Evolutionary conservation across 1,284 basidiomycete species (phyloP), one percentile per base, ranked within the genome.

Genomic region (Butyriboletus appendiculatus): DNA sequence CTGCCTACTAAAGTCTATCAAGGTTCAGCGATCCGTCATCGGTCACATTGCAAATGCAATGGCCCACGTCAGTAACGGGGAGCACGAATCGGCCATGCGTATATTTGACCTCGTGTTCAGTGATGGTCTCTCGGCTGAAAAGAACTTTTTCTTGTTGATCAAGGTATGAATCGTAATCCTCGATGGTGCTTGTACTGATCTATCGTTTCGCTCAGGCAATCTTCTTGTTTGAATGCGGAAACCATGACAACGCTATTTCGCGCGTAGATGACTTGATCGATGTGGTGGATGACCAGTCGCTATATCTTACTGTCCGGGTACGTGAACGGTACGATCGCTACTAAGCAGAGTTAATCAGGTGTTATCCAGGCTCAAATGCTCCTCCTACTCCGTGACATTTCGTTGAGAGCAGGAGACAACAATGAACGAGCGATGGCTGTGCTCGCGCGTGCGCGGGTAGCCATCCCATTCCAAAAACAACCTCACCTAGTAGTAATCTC

Each of bases 11-110:
- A 58, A 56, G 55, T 58, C 56, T 28, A 20, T 53, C 6, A 4
- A 45, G 28, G 5, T 41, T 16, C 45, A 41, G 10, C 45, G 20
- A 26, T 52, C 55, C 4, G 22, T 28, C 5, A 18, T 53, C 10
- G 48, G 37, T 32, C 12, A 58, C 12, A 53, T 58, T 18, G 37
- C 56, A n/a, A 24, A 20, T 6, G 33, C 50, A 2, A 32, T 58
- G 14, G 34, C 38, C 18, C 24, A 16, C 7, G n/a, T 35, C 30
- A 26, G 41, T 1, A 22, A 45, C 9, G 38, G 26, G 1, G 28
- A 53, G 5, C 15, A 37, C 7, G 56, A 45, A 9, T 35, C 12
- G 5, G 55, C 20, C 6, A 22, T 45, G 15, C 33, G 28, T 9
- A 24, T 10, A 7, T 55, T 55, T 24, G 54, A 55, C 20, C 33